Percentiles rank a stretch among this genome's conserved stretches.
These are phyloP conservation scores for Boletus tylopilopsis DNA, from an alignment of 768 basidiomycete species.

Conservation along the genomic window DNA sequence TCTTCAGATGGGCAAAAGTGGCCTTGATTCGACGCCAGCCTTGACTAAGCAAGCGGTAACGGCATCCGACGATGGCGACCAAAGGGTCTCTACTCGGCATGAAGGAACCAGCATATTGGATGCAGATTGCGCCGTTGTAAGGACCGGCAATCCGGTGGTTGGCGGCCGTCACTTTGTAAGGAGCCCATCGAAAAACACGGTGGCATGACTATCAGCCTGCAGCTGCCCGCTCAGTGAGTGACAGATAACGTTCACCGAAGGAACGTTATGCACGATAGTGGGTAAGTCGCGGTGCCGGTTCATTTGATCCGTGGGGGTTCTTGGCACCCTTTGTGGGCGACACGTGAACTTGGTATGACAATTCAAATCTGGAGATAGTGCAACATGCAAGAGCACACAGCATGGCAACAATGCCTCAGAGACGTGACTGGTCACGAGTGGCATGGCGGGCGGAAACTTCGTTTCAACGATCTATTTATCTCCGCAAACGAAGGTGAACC, in stretches of 20 bases:
- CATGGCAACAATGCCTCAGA: too few relatives aligned
- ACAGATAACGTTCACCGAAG: neutral
- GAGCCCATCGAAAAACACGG: neutral
- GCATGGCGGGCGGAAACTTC: neutral
- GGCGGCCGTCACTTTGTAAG: neutral
- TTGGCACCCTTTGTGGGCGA: neutral
- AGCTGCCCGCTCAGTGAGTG: neutral
- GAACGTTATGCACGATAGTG: neutral
- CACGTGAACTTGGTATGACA: neutral
- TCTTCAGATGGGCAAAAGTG: neutral
- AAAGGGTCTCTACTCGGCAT: neutral
- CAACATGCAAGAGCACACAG: constrained; percentile 4
- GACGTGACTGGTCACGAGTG: too few relatives aligned
- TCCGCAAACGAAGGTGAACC: constrained; percentile 19
- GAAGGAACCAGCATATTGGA: neutral
- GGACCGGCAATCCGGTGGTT: too few relatives aligned
- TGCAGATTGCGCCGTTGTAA: neutral
- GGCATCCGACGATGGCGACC: neutral
- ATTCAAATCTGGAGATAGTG: constrained; percentile 4
- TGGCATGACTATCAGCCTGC: neutral
- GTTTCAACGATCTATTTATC: constrained; percentile 20
- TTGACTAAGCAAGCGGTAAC: neutral
- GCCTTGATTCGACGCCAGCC: constrained; percentile 6
- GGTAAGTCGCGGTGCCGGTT: constrained; percentile 7
- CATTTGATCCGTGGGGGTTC: constrained; percentile 3